phyloP scores from a whole-genome alignment of 2,329 filamentous ascomycete genomes.

The Aspergillus niger region DNA sequence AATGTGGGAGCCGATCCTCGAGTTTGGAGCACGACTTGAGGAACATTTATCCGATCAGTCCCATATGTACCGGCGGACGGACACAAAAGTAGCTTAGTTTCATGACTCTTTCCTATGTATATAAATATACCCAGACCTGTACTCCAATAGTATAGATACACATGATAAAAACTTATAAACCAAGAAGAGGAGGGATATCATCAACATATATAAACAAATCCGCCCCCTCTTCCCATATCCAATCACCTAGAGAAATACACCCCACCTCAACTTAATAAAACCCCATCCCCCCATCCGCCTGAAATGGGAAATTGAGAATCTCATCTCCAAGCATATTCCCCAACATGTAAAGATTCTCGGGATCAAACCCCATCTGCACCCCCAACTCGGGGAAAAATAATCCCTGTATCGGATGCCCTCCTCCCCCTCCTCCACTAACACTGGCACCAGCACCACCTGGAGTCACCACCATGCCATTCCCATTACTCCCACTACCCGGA shows the following conservation, averaged over 20 bases:
- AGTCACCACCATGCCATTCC: constrained; percentile 18
- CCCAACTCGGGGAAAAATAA: constrained; percentile 30
- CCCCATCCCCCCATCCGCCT: constrained; percentile 27
- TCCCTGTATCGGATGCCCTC: constrained; percentile 19
- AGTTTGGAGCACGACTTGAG: no score
- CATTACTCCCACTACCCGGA: constrained; percentile 4
- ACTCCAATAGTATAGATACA: background rate
- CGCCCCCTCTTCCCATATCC: background rate
- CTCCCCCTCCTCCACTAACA: no score
- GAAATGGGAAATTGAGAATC: constrained; percentile 31
- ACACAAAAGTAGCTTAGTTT: no score
- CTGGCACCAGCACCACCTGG: no score
- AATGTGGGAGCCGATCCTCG: no score
- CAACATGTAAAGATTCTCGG: constrained; percentile 34
- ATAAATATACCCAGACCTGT: background rate
- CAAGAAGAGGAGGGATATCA: constrained; percentile 6
- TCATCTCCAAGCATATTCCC: constrained; percentile 38
- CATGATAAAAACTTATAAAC: background rate
- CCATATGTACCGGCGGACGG: no score
- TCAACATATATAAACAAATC: background rate
- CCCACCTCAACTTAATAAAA: constrained; percentile 16
- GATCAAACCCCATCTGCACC: constrained; percentile 28
- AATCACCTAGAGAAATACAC: background rate
- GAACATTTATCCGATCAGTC: no score
- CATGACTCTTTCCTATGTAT: no score